These are phyloP conservation scores for Neckera pumila DNA, from an alignment of 225 moss, liverwort and hornwort genomes.

Conservation along the genomic window DNA sequence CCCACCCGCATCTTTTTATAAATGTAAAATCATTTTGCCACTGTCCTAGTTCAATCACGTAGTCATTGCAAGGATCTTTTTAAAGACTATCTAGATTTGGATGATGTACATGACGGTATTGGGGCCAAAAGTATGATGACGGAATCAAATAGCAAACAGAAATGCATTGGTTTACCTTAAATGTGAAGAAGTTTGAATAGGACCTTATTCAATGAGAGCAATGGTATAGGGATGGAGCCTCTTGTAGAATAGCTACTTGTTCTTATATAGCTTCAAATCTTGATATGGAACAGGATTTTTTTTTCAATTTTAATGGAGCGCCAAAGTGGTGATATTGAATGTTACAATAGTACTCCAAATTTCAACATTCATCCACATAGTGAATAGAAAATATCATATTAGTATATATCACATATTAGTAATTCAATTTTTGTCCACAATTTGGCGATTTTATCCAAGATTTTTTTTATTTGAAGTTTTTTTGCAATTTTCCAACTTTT, in stretches of 20 bases:
- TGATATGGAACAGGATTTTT: too few species aligned
- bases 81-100: accelerated
- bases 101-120: accelerated
- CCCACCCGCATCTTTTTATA: background rate
- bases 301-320: too few species aligned
- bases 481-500: too few species aligned
- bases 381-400: too few species aligned
- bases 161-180: background rate
- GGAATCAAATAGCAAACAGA: accelerated
- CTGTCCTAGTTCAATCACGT: accelerated
- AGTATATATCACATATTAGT: too few species aligned
- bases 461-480: too few species aligned
- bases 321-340: too few species aligned
- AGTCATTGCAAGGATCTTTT: accelerated
- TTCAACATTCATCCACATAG: too few species aligned
- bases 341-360: too few species aligned
- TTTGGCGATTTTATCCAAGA: too few species aligned
- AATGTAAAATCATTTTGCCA: background rate
- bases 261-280: background rate
- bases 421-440: too few species aligned
- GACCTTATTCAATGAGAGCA: background rate
- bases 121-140: background rate
- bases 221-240: background rate
- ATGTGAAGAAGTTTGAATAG: background rate
- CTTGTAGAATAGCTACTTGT: background rate